These are phyloP conservation scores for Rhizopogon rudus DNA, from an alignment of 768 basidiomycete genomes.

Conservation along the genomic window DNA sequence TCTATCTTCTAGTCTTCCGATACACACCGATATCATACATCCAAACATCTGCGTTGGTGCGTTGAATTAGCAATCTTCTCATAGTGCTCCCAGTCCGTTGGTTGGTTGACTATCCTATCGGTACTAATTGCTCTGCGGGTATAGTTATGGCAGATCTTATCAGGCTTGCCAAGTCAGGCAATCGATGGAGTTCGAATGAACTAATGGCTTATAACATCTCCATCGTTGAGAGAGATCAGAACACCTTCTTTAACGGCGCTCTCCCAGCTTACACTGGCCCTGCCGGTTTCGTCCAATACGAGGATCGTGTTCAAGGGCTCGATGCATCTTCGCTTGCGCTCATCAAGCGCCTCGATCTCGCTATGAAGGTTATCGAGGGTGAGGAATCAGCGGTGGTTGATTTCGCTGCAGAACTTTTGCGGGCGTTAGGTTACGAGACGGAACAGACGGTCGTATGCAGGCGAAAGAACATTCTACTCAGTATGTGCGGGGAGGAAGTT, in stretches of 20 bases:
- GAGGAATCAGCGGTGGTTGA: slow-evolving; percentile 21
- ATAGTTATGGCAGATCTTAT: slow-evolving; percentile 19
- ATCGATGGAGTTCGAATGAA: slow-evolving; percentile 24
- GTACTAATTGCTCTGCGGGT: no score
- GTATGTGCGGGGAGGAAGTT: no score
- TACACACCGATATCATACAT: no score
- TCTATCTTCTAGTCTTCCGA: no score
- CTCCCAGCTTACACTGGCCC: not conserved
- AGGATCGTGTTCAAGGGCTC: no score
- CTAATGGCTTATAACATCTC: slow-evolving; percentile 24
- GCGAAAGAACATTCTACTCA: no score
- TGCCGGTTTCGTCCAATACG: no score
- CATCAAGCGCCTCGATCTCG: slow-evolving; percentile 4
- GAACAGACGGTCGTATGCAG: no score
- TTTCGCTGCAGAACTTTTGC: slow-evolving; percentile 17
- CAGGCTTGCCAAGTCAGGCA: slow-evolving; percentile 24
- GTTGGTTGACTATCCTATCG: no score
- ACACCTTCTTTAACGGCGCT: slow-evolving; percentile 18
- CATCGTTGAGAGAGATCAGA: slow-evolving; percentile 9
- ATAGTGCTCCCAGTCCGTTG: no score
- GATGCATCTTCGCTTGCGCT: not conserved
- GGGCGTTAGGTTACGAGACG: slow-evolving; percentile 8
- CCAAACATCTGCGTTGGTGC: no score
- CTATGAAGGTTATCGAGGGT: slow-evolving; percentile 13
- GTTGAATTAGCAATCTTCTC: no score